Conservation (phyloP, 1,284 basidiomycete genomes). For the Tremellales sp. region DNA sequence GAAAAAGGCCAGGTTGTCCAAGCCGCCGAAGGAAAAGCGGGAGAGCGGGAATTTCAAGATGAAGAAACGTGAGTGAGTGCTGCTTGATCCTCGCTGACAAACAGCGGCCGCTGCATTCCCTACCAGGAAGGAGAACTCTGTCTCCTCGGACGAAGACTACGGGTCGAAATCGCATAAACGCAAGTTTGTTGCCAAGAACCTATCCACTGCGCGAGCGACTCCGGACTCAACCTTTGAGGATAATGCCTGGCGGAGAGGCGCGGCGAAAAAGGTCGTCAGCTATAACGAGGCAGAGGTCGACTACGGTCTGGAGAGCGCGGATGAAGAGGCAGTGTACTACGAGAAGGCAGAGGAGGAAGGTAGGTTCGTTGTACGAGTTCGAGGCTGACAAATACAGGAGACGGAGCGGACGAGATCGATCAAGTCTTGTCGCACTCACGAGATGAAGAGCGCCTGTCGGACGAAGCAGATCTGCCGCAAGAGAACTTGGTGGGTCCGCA, state of each 20-base stretch:
- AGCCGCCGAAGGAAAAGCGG: constrained; percentile 18
- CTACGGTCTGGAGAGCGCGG: constrained; percentile 64
- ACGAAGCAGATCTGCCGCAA: constrained; percentile 73
- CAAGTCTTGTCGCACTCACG: constrained; percentile 74
- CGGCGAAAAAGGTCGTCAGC: constrained; percentile 75
- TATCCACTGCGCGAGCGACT: constrained; percentile 24
- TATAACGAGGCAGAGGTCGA: constrained; percentile 57
- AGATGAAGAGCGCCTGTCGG: constrained; percentile 71
- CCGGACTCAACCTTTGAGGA: constrained; percentile 38
- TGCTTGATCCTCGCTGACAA: background rate
- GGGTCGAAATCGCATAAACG: constrained; percentile 80
- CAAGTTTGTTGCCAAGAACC: constrained; percentile 61
- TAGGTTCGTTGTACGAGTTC: constrained; percentile 6
- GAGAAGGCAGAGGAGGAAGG: constrained; percentile 51
- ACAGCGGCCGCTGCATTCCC: constrained; percentile 30
- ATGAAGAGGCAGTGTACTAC: constrained; percentile 65
- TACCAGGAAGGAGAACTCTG: constrained; percentile 25
- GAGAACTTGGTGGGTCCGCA: constrained; percentile 70
- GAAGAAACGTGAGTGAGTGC: constrained; percentile 20
- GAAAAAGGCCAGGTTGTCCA: constrained; percentile 14
- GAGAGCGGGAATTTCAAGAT: constrained; percentile 12
- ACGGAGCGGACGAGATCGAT: constrained; percentile 71
- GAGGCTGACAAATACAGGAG: constrained; percentile 12
- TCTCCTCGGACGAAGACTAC: constrained; percentile 76
- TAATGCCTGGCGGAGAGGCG: constrained; percentile 67